Evolutionary conservation across 257 asterid species (phyloP).

Genomic region (Capsicum rhomboideum): DNA sequence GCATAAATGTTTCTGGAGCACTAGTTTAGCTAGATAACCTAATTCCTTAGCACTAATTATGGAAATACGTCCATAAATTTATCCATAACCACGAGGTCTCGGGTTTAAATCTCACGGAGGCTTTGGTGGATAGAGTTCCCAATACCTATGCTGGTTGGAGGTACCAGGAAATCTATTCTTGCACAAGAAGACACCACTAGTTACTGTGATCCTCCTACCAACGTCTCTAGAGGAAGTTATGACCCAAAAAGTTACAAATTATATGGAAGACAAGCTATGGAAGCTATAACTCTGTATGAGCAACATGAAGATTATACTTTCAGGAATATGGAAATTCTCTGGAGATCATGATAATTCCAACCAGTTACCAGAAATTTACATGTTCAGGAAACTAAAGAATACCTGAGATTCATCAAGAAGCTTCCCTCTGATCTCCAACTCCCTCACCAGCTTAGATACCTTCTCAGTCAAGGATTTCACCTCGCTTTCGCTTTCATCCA

Average conservation of each 20-base stretch:
- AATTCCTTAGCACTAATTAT: background rate
- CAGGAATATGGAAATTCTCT: background rate
- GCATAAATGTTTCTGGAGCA: background rate
- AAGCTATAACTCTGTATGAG: background rate
- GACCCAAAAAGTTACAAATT: background rate
- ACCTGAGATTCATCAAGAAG: conserved; percentile 99
- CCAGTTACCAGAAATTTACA: background rate
- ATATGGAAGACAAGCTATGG: background rate
- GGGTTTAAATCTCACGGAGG: background rate
- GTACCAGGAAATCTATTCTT: background rate
- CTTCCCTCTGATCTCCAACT: conserved; percentile 66
- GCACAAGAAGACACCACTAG: background rate
- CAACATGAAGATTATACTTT: background rate
- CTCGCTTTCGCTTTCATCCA: conserved; percentile 54
- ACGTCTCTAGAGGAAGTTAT: background rate
- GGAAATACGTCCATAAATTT: background rate
- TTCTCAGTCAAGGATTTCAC: conserved; percentile 48
- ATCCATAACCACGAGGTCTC: background rate
- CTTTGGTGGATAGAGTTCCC: background rate
- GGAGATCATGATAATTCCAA: background rate
- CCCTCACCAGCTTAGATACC: conserved; percentile 55
- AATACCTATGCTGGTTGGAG: background rate
- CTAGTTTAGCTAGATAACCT: background rate
- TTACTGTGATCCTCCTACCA: background rate
- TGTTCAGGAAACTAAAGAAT: conserved; percentile 9